phyloP scores from a whole-genome alignment of 495 filamentous ascomycete genomes.

The Hypomontagnella monticulosa region DNA sequence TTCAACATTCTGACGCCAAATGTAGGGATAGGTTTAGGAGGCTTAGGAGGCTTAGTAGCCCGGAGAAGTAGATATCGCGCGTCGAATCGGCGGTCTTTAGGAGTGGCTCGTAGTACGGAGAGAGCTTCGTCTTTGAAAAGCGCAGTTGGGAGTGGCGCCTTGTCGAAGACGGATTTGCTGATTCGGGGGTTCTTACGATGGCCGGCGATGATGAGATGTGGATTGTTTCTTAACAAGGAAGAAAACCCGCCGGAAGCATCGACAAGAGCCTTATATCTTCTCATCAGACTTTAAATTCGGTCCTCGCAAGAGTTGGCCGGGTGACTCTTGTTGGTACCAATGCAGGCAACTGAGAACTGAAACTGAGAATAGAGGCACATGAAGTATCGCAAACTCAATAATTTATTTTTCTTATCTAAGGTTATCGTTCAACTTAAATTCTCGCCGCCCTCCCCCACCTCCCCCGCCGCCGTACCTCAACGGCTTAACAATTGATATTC shows the following conservation, averaged over 20 bases:
- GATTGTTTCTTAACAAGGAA: background rate
- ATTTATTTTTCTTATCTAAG: too few species aligned
- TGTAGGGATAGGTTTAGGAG: background rate
- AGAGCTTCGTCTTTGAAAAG: background rate
- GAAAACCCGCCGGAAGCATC: conserved; percentile 1
- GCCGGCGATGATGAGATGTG: background rate
- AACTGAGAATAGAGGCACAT: background rate
- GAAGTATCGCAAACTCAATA: too few species aligned
- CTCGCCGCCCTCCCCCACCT: too few species aligned
- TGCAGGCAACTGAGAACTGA: too few species aligned
- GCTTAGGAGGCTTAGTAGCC: too few species aligned
- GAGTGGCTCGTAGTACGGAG: conserved; percentile 10
- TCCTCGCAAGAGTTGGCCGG: background rate
- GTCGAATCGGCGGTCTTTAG: background rate
- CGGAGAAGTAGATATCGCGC: conserved; percentile 10
- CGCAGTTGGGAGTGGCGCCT: conserved; percentile 11
- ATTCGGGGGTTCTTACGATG: background rate
- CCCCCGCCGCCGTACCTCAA: too few species aligned
- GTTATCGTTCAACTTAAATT: too few species aligned
- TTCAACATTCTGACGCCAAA: conserved; percentile 67
- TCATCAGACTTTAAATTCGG: conserved; percentile 13
- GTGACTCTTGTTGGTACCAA: conserved; percentile 2
- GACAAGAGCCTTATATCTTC: background rate
- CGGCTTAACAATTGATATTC: too few species aligned
- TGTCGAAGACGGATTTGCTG: conserved; percentile 7